Conservation (phyloP, 768 basidiomycete species). For the Pisolithus tinctorius region DNA sequence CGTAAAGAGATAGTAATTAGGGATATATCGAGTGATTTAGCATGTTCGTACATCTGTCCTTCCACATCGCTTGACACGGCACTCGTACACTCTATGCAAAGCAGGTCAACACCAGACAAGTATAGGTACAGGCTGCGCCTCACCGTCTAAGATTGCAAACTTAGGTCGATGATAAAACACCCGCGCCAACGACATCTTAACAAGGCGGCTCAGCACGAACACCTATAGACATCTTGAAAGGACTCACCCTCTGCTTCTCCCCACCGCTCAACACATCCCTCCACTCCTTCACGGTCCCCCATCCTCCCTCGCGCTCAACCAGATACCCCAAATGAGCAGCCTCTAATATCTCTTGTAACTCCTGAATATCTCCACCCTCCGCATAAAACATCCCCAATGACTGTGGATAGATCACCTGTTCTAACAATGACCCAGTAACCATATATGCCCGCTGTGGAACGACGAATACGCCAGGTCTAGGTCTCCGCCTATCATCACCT, state of each 20-base stretch:
- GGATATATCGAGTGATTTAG: slow-evolving; percentile 83
- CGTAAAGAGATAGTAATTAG: slow-evolving; percentile 89
- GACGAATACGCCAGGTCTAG: slow-evolving; percentile 58
- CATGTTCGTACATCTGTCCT: slow-evolving; percentile 91
- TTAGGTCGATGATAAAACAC: slow-evolving; percentile 83
- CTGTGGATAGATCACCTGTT: slow-evolving; percentile 93
- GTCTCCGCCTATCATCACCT: slow-evolving; percentile 27
- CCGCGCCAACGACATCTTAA: slow-evolving; percentile 87
- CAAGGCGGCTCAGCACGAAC: slow-evolving; percentile 3
- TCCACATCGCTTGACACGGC: slow-evolving; percentile 96
- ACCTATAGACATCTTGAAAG: not conserved
- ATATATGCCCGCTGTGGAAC: slow-evolving; percentile 94
- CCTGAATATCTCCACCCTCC: slow-evolving; percentile 51
- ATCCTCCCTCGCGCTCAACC: slow-evolving; percentile 83
- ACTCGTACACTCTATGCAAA: slow-evolving; percentile 74
- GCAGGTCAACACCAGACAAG: not conserved
- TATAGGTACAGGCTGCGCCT: slow-evolving; percentile 16
- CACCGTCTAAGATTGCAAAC: slow-evolving; percentile 83
- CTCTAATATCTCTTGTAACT: slow-evolving; percentile 71
- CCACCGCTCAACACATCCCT: slow-evolving; percentile 93
- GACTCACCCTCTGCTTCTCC: slow-evolving; percentile 82
- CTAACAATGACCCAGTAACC: slow-evolving; percentile 78
- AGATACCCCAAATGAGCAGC: slow-evolving; percentile 82
- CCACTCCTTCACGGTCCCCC: slow-evolving; percentile 91
- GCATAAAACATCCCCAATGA: slow-evolving; percentile 58